Percentiles rank a stretch among this genome's conserved stretches.
Evolutionary conservation across 2,329 filamentous ascomycete genomes (phyloP).

Genomic region (Chaetomiaceae sp.): DNA sequence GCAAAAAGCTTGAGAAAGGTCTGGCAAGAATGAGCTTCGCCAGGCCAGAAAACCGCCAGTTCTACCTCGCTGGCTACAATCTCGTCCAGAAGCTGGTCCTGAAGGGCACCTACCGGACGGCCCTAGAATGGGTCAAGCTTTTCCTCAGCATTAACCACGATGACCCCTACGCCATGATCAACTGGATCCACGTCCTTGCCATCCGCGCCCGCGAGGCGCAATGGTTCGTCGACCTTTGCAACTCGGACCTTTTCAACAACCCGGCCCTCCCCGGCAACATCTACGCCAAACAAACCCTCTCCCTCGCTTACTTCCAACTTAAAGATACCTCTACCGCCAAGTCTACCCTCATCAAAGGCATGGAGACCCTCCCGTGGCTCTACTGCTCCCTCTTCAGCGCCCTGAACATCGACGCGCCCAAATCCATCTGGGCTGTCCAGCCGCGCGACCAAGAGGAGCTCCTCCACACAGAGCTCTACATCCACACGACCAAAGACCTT

Average conservation of each 20-base stretch:
- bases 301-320: constrained; percentile 70
- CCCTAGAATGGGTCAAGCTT: constrained; percentile 89
- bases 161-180: constrained; percentile 79
- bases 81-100: constrained; percentile 81
- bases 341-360: constrained; percentile 60
- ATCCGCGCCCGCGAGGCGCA: constrained; percentile 73
- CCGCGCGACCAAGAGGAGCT: constrained; percentile 61
- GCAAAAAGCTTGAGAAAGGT: constrained; percentile 69
- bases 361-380: constrained; percentile 77
- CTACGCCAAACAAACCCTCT: constrained; percentile 72
- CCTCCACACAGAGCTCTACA: constrained; percentile 71
- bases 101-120: constrained; percentile 91
- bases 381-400: constrained; percentile 76
- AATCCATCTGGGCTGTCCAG: constrained; percentile 75
- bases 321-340: constrained; percentile 63
- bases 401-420: constrained; percentile 72
- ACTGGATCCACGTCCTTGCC: constrained; percentile 79
- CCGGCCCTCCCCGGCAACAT: not conserved
- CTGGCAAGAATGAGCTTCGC: constrained; percentile 76
- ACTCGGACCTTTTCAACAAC: constrained; percentile 42
- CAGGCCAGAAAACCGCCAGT: constrained; percentile 82
- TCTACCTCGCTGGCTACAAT: constrained; percentile 85
- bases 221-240: constrained; percentile 68
- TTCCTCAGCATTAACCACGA: constrained; percentile 68
- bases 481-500: constrained; percentile 70